phyloP scores from a whole-genome alignment of 208 protist genomes.

The Jaenimonas drosophilae region DNA sequence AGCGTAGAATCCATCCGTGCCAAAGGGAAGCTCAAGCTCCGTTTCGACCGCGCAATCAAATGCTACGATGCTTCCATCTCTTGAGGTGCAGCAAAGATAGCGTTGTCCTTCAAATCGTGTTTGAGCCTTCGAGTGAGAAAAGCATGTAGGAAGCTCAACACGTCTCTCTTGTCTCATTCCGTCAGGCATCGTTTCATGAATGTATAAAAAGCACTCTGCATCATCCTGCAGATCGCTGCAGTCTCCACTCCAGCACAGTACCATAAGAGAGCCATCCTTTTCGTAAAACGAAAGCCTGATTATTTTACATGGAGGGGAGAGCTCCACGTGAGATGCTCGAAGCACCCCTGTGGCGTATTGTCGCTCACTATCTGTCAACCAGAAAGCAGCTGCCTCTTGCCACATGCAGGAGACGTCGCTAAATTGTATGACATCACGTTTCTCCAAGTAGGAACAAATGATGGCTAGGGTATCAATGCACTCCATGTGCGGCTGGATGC shows the following conservation, averaged over 20 bases:
- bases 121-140: constrained; percentile 21
- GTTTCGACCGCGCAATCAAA: constrained; percentile 39
- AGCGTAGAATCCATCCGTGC: constrained; percentile 43
- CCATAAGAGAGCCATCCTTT: constrained; percentile 20
- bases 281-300: constrained; percentile 30
- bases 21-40: constrained; percentile 34
- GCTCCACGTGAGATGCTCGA: no score
- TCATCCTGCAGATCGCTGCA: constrained; percentile 20
- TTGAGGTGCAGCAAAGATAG: constrained; percentile 37
- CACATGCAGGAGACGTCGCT: constrained; percentile 27
- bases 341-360: no score
- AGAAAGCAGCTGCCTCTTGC: constrained; percentile 12
- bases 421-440: constrained; percentile 30
- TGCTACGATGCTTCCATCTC: constrained; percentile 28
- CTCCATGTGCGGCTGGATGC: constrained; percentile 15
- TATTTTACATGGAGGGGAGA: constrained; percentile 36
- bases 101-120: constrained; percentile 36
- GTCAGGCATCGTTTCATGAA: constrained; percentile 14
- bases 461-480: constrained; percentile 30
- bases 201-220: constrained; percentile 40
- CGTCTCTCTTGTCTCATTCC: constrained; percentile 15
- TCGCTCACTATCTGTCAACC: constrained; percentile 21
- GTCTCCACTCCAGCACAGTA: constrained; percentile 25
- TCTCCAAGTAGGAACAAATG: constrained; percentile 36
- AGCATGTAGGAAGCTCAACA: constrained; percentile 30